These are phyloP conservation scores for Fomitiporia mediterranea DNA, from an alignment of 1,284 basidiomycete genomes.

Conservation along the genomic window DNA sequence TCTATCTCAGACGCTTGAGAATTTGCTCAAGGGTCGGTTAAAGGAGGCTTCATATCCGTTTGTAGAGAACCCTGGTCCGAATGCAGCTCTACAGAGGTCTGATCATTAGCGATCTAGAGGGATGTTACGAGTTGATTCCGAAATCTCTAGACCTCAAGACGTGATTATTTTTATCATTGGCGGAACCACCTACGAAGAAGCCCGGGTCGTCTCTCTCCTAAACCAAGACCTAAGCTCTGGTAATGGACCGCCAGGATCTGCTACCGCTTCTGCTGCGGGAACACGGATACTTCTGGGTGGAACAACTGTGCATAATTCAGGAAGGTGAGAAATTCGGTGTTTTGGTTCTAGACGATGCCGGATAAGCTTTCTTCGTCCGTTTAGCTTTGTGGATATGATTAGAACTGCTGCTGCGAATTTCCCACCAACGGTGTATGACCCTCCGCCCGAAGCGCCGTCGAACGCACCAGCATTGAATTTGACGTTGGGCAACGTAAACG, in stretches of 20 bases:
- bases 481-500: slow-evolving; percentile 86
- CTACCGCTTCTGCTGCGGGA: slow-evolving; percentile 40
- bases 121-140: background rate
- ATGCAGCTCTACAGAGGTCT: slow-evolving; percentile 65
- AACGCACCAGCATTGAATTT: slow-evolving; percentile 77
- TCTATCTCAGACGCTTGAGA: slow-evolving; percentile 87
- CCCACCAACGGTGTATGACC: slow-evolving; percentile 62
- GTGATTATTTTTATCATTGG: slow-evolving; percentile 94
- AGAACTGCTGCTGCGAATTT: slow-evolving; percentile 57
- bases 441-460: slow-evolving; percentile 61
- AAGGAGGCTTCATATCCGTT: slow-evolving; percentile 91
- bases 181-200: slow-evolving; percentile 92
- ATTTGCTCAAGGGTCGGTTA: slow-evolving; percentile 82
- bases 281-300: slow-evolving; percentile 84
- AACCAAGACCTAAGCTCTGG: slow-evolving; percentile 68
- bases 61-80: slow-evolving; percentile 64
- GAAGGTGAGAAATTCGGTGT: slow-evolving; percentile 51
- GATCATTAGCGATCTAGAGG: slow-evolving; percentile 12
- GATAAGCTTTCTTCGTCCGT: slow-evolving; percentile 16
- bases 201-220: slow-evolving; percentile 73
- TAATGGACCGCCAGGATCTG: slow-evolving; percentile 38
- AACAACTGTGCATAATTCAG: slow-evolving; percentile 90
- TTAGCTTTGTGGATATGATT: slow-evolving; percentile 73
- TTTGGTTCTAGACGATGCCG: slow-evolving; percentile 6
- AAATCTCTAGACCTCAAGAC: slow-evolving; percentile 74